Conservation (phyloP, 768 basidiomycete species). For the Boletus fagicola region DNA sequence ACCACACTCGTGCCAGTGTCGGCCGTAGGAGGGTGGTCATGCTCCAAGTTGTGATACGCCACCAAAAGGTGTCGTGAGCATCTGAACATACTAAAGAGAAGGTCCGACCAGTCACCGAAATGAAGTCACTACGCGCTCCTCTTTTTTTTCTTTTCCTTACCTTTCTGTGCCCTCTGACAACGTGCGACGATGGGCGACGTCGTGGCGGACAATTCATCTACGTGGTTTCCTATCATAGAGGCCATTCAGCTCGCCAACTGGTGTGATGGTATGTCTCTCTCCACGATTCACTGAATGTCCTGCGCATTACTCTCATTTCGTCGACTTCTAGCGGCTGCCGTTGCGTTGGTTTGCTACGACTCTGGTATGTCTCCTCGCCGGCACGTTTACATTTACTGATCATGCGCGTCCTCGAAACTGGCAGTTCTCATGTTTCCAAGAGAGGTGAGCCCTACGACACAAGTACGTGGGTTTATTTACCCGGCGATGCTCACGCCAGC, state of each 20-base stretch:
- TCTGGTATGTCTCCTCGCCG: neutral
- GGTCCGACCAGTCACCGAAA: neutral
- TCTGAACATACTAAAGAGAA: neutral
- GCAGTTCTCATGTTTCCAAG: constrained; percentile 22
- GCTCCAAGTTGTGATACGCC: neutral
- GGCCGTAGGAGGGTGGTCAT: neutral
- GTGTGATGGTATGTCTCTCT: constrained; percentile 13
- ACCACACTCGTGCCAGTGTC: neutral
- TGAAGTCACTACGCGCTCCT: neutral
- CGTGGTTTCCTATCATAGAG: constrained; percentile 7
- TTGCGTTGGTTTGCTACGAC: constrained; percentile 19
- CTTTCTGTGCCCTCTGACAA: neutral
- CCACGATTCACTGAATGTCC: neutral
- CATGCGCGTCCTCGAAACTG: neutral
- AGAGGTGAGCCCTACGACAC: constrained; percentile 11
- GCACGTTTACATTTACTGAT: neutral
- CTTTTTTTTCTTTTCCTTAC: neutral
- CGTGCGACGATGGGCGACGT: constrained; percentile 9
- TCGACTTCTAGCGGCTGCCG: constrained; percentile 11
- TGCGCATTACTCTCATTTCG: neutral
- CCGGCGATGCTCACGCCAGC: neutral
- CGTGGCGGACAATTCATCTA: constrained; percentile 9
- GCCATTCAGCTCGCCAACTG: constrained; percentile 18
- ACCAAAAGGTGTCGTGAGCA: neutral
- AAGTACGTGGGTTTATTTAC: neutral